Percentiles rank a stretch among this genome's conserved stretches.
These are phyloP conservation scores for Chaetomium fimeti DNA, from an alignment of 495 filamentous ascomycete genomes.

Conservation along the genomic window DNA sequence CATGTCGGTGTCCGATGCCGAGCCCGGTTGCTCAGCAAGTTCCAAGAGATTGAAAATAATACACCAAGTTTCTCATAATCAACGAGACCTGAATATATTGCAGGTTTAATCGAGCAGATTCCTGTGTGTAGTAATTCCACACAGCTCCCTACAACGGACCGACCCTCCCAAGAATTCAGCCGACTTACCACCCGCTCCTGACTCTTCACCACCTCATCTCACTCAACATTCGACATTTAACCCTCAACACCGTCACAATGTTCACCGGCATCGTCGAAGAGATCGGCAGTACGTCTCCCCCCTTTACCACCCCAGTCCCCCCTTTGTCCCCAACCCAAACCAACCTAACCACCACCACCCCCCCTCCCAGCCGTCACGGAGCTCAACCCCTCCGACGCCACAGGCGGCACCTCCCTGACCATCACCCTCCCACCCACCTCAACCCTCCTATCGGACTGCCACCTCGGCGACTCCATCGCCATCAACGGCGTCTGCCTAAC, in stretches of 20 bases:
- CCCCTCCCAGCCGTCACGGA: constrained; percentile 66
- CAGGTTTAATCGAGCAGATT: too few relatives aligned
- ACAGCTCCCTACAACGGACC: too few relatives aligned
- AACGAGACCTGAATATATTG: too few relatives aligned
- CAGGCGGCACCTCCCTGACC: constrained; percentile 84
- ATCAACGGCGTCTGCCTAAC: constrained; percentile 92
- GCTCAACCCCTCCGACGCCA: constrained; percentile 74
- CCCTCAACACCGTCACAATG: constrained; percentile 53
- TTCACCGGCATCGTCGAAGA: constrained; percentile 97
- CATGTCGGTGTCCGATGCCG: neutral
- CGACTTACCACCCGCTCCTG: too few relatives aligned
- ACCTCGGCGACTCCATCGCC: constrained; percentile 88
- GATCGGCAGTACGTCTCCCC: constrained; percentile 71
- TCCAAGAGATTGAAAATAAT: too few relatives aligned
- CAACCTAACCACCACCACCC: neutral
- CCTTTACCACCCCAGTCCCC: too few relatives aligned
- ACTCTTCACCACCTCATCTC: neutral
- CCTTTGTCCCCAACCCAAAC: neutral
- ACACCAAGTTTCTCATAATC: too few relatives aligned
- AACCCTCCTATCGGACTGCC: constrained; percentile 73
- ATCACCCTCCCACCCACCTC: constrained; percentile 64
- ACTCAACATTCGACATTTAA: neutral
- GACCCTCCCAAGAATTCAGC: neutral
- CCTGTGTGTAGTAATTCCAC: too few relatives aligned
- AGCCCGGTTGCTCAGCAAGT: neutral